Base-by-base conservation (phyloP, 768 basidiomycete species). In the Mycena leptocephala region DNA sequence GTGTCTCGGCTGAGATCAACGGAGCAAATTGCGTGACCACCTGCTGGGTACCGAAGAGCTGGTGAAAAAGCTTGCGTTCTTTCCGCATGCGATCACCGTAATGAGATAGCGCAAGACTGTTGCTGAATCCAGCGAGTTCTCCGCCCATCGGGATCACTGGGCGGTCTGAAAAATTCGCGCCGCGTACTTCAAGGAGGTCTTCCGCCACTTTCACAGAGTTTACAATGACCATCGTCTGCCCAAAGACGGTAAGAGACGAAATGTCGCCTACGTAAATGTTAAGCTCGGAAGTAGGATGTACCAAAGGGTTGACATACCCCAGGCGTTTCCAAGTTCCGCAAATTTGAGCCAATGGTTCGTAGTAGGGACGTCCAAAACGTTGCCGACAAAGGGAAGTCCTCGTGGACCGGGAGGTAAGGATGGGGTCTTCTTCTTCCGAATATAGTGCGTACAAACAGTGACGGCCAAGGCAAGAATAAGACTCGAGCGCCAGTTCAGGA, bases 91-190 rank as follows among this genome's bases (percentile, higher is more conserved):
- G 65, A 18, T 63, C 61, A 16, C 80, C 79, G n/a, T 80, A 77
- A 1, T 67, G 75, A 4, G 70, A 24, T 3, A 80, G 58, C 3
- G 61, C n/a, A 3, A 75, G 22, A 8, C n/a, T 61, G 28, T 80
- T 76, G 30, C 71, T 66, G 71, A 77, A 80, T 2, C 80, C 80
- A 11, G 72, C 39, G 14, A 82, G 70, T 28, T 88, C 87, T 16
- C 86, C 86, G 8, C 85, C 84, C 86, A 89, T 87, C 46, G 82
- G 82, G 64, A 86, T 79, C 26, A 84, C 73, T 0, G 92, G 90
- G 37, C 92, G 85, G 81, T 92, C 91, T 18, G 92, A 92, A 78
- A 92, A 92, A 35, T 88, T 86, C 18, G 85, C 82, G 39, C 91
- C 88, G 70, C 88, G 89, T 74, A 87, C 88, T 39, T 91, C 88